Conservation (phyloP, 768 basidiomycete species). For the Suillus alpinus region DNA sequence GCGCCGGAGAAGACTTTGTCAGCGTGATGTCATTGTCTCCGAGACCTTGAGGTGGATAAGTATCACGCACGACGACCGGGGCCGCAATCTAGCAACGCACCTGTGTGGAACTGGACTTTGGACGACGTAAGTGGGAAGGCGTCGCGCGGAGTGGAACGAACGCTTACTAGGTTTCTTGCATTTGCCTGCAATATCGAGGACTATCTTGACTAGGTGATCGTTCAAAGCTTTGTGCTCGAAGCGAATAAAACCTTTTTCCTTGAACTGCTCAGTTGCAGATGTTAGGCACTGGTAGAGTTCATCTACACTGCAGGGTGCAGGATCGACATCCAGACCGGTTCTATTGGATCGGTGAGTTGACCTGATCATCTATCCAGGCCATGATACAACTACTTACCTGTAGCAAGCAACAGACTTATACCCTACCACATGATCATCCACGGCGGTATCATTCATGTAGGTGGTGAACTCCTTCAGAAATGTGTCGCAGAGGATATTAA, state of each 20-base stretch:
- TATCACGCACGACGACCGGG: not conserved
- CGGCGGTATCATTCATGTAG: conserved; percentile 36
- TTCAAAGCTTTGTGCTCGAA: conserved; percentile 63
- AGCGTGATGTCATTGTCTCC: conserved; percentile 73
- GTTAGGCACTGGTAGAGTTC: conserved; percentile 31
- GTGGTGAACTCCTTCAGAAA: conserved; percentile 37
- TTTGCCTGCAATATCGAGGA: conserved; percentile 50
- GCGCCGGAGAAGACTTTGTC: conserved; percentile 55
- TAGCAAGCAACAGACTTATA: conserved; percentile 82
- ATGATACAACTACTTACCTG: conserved; percentile 21
- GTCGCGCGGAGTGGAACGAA: not conserved
- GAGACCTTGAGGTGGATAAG: conserved; percentile 35
- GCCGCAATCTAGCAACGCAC: conserved; percentile 7
- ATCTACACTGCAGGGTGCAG: conserved; percentile 21
- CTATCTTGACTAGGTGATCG: conserved; percentile 58
- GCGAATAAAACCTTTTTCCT: conserved; percentile 41
- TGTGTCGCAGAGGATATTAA: conserved; percentile 11
- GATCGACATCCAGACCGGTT: conserved; percentile 60
- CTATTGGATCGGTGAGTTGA: conserved; percentile 22
- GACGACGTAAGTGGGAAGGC: not conserved
- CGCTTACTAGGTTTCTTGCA: conserved; percentile 58
- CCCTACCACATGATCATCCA: conserved; percentile 50
- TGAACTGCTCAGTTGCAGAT: conserved; percentile 33
- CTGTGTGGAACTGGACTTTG: conserved; percentile 82
- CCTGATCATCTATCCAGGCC: not conserved